phyloP scores from a whole-genome alignment of 2,329 filamentous ascomycete species.

The Cladophialophora immunda region DNA sequence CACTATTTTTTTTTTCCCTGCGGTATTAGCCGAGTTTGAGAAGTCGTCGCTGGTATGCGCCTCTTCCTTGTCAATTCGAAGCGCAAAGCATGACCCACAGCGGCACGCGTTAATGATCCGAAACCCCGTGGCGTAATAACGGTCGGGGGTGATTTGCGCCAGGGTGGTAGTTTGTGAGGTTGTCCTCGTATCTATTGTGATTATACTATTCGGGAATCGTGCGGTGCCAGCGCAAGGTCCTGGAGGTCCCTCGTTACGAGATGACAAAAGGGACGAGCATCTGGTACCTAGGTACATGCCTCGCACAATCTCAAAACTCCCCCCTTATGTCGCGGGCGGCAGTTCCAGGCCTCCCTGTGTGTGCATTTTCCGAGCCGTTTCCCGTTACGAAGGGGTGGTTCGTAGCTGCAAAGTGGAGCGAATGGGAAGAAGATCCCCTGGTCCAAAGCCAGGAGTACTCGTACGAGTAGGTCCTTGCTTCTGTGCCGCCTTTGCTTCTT shows the following conservation, averaged over 20 bases:
- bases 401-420: background rate
- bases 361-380: background rate
- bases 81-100: conserved; percentile 6
- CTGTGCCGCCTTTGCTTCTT: background rate
- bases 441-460: background rate
- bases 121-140: conserved; percentile 14
- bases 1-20: too few relatives aligned
- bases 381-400: background rate
- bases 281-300: background rate
- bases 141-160: conserved; percentile 10
- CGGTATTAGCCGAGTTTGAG: background rate
- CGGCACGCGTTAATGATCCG: conserved; percentile 14
- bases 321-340: background rate
- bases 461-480: background rate
- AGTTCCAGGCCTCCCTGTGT: conserved; percentile 5
- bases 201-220: background rate
- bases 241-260: background rate
- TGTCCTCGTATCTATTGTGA: background rate
- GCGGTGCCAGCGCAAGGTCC: background rate
- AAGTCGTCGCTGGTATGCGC: background rate
- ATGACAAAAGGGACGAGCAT: background rate
- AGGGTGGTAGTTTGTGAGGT: background rate
- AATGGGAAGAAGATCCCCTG: background rate
- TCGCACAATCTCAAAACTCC: background rate
- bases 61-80: background rate